Percentiles rank a stretch among this genome's conserved stretches.
Conservation (phyloP, 2,329 filamentous ascomycete genomes). For the Colletotrichum salicis region DNA sequence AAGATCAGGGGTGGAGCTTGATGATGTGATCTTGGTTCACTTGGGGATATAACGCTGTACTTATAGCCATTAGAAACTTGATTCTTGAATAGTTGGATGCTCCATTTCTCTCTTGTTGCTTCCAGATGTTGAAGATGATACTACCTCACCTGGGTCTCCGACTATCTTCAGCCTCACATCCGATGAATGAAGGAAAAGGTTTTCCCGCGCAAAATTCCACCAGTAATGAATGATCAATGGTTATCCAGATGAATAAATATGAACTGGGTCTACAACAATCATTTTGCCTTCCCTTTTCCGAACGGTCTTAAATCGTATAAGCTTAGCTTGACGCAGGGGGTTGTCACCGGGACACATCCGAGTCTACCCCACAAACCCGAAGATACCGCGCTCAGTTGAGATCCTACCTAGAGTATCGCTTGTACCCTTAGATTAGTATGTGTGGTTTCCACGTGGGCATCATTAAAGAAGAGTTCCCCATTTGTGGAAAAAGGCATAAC, state of each 20-base stretch:
- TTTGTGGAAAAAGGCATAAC: slow-evolving; percentile 25
- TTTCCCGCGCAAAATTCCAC: slow-evolving; percentile 17
- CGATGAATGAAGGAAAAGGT: slow-evolving; percentile 1
- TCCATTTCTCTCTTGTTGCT: not conserved
- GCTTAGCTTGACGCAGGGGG: slow-evolving; percentile 1
- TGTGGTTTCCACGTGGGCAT: not conserved
- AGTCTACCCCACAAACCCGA: slow-evolving; percentile 22
- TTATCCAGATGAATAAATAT: not conserved
- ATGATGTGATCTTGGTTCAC: slow-evolving; percentile 9
- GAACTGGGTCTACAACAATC: not conserved
- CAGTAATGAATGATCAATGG: not conserved
- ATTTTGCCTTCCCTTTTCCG: not conserved
- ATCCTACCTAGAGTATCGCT: slow-evolving; percentile 1
- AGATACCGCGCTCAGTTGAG: not conserved
- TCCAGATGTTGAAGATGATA: not conserved
- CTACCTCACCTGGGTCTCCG: not conserved
- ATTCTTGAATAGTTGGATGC: not conserved
- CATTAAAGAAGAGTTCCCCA: not conserved
- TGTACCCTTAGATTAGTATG: not conserved
- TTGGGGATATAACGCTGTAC: not conserved
- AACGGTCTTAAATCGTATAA: not conserved
- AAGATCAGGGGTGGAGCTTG: not conserved
- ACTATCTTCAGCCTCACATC: not conserved
- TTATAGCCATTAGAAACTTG: not conserved
- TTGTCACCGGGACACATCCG: not conserved